Percentiles rank a stretch among this genome's conserved stretches.
phyloP scores from a whole-genome alignment of 78 protist genomes.

The Tieghemostelium lacteum region DNA sequence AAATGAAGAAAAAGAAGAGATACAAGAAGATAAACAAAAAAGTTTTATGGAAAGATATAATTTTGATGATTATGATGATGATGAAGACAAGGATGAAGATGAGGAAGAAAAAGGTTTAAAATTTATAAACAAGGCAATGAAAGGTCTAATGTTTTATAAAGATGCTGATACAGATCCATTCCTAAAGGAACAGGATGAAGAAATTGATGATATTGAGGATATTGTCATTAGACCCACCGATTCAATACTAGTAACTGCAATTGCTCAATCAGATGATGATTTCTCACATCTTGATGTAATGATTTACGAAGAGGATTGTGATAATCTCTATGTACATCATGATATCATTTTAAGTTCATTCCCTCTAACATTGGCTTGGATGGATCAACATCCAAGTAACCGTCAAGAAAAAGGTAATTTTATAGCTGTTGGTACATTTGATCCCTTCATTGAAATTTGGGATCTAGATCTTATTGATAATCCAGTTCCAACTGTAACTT shows the following conservation, averaged over 20 bases:
- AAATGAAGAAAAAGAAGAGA: constrained; percentile 1
- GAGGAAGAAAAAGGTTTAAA: constrained; percentile 30
- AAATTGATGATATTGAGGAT: constrained; percentile 82
- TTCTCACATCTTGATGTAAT: constrained; percentile 79
- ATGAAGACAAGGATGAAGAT: constrained; percentile 16
- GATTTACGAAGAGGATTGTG: constrained; percentile 86
- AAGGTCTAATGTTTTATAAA: constrained; percentile 32
- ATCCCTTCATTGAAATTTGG: constrained; percentile 92
- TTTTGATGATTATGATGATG: constrained; percentile 45
- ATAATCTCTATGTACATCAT: constrained; percentile 91
- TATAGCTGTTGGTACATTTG: constrained; percentile 92
- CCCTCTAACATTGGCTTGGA: constrained; percentile 90
- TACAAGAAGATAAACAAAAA: constrained; percentile 6
- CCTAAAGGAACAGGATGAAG: constrained; percentile 25
- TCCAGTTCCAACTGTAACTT: constrained; percentile 74
- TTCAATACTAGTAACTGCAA: constrained; percentile 73
- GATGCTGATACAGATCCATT: constrained; percentile 40
- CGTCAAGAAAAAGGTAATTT: constrained; percentile 75
- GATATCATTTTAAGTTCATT: constrained; percentile 84
- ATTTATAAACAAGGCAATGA: constrained; percentile 47
- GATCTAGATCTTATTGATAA: constrained; percentile 88
- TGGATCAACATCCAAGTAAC: constrained; percentile 54
- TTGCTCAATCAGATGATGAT: constrained; percentile 81
- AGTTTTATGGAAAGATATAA: constrained; percentile 34
- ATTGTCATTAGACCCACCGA: constrained; percentile 76